These are phyloP conservation scores for Senna tora DNA, from an alignment of 306 rosid genomes.

Conservation along the genomic window DNA sequence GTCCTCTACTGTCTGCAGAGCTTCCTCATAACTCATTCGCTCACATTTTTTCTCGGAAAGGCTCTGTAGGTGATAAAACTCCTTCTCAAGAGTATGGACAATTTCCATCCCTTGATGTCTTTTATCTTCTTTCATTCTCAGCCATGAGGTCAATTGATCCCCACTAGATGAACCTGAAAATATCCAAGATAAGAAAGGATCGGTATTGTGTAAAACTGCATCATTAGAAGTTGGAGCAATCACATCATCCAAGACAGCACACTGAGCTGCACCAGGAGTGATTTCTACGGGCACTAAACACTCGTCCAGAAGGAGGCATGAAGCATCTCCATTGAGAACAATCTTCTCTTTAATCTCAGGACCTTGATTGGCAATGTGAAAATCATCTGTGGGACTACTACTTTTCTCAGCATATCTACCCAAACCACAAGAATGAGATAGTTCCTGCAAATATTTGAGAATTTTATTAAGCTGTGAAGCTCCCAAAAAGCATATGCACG, in stretches of 20 bases:
- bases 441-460: conserved; percentile 87
- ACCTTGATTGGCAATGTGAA: conserved; percentile 46
- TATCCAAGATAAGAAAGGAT: conserved; percentile 78
- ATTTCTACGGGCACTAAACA: conserved; percentile 56
- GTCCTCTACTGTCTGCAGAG: conserved; percentile 77
- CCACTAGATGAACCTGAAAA: conserved; percentile 71
- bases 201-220: conserved; percentile 47
- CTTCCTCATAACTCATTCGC: conserved; percentile 75
- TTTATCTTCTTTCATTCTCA: conserved; percentile 71
- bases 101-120: conserved; percentile 68
- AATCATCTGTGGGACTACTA: conserved; percentile 54
- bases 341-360: conserved; percentile 71
- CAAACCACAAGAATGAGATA: conserved; percentile 78
- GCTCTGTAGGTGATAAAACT: conserved; percentile 72
- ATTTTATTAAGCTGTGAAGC: conserved; percentile 78
- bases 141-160: conserved; percentile 80
- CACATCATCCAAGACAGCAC: conserved; percentile 47
- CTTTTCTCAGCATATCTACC: conserved; percentile 71
- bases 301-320: conserved; percentile 76
- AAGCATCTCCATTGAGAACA: conserved; percentile 83
- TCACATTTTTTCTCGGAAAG: conserved; percentile 87
- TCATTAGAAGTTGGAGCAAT: conserved; percentile 50
- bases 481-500: conserved; percentile 89
- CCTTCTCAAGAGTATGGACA: conserved; percentile 80
- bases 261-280: conserved; percentile 45